phyloP scores from a whole-genome alignment of 306 rosid species.

The Trifolium dubium region DNA sequence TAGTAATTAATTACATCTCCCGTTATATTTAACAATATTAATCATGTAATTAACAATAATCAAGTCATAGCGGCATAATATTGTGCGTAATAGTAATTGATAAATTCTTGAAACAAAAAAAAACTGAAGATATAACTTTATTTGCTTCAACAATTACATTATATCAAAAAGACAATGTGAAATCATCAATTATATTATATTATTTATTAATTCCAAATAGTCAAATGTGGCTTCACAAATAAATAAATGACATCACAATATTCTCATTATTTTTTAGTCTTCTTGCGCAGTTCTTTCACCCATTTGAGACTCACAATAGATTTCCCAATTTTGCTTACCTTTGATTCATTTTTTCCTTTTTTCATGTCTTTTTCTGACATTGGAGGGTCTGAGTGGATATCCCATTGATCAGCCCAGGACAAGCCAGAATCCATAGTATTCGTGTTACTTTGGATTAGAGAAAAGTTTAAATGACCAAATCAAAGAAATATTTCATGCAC shows the following conservation, averaged over 20 bases:
- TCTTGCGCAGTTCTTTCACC: slow-evolving; percentile 60
- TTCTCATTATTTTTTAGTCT: slow-evolving; percentile 45
- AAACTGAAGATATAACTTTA: not conserved
- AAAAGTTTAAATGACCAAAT: not conserved
- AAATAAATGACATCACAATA: not conserved
- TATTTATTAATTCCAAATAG: not conserved
- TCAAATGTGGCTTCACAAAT: not conserved
- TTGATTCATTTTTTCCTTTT: slow-evolving; percentile 55
- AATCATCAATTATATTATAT: not conserved
- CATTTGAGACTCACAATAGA: slow-evolving; percentile 59
- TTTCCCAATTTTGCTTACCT: slow-evolving; percentile 49
- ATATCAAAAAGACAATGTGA: not conserved
- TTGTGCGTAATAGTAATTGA: not conserved
- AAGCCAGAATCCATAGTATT: slow-evolving; percentile 57
- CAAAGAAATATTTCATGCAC: not conserved
- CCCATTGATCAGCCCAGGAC: slow-evolving; percentile 90
- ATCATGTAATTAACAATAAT: not conserved
- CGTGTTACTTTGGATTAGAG: not conserved
- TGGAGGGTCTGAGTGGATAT: slow-evolving; percentile 60
- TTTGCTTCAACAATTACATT: not conserved
- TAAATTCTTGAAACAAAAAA: not conserved
- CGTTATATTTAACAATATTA: not conserved
- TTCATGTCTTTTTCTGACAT: slow-evolving; percentile 50
- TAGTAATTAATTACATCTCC: too few relatives aligned
- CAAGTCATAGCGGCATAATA: too few relatives aligned